Evolutionary conservation across 202 grass and related monocot species (phyloP), one percentile per base, ranked within the genome.

Genomic region (Carex sylvatica): DNA sequence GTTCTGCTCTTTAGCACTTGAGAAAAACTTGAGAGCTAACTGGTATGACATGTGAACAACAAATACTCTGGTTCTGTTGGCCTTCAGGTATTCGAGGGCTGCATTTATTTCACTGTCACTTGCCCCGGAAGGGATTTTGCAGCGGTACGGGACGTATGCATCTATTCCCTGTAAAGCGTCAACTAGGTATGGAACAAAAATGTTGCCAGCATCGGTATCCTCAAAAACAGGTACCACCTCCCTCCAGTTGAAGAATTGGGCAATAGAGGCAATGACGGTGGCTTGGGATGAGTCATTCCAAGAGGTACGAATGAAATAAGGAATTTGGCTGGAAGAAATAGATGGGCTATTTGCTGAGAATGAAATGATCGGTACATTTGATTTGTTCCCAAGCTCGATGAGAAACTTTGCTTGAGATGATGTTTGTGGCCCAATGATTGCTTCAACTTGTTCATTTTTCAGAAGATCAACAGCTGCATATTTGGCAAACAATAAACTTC

Each of bases 381-480:
- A 70, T 66, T 71, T 70, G 81, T 88, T 86, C 24, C 87, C 67
- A 0, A 91, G 53, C 13, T 53, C 68, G 59, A 80, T 44, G 2
- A 87, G 51, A 65, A 89, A 88, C 3, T 65, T 82, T 2, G 84
- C 28, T 64, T 92, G 52, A 13, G 3, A 31, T 38, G 82, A 89
- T 3, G 84, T 87, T 30, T 79, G 55, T 3, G 84, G 87, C 2
- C 90, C 87, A 4, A 89, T 83, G 31, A 92, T 87, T 20, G 82
- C 70, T 28, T 83, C 82, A 7, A 85, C 84, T 70, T 60, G 31
- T 13, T 74, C 28, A 53, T 87, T 79, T 79, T 87, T 87, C 63
- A 92, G 26, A 31, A 92, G 58, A n/a, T 87, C 82, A 47, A 92
- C 47, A 19, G 87, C 87, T 92, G 74, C 24, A 75, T 74, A 3